Evolutionary conservation across 2,329 filamentous ascomycete genomes (phyloP).

Genomic region (Colletotrichum costaricense): DNA sequence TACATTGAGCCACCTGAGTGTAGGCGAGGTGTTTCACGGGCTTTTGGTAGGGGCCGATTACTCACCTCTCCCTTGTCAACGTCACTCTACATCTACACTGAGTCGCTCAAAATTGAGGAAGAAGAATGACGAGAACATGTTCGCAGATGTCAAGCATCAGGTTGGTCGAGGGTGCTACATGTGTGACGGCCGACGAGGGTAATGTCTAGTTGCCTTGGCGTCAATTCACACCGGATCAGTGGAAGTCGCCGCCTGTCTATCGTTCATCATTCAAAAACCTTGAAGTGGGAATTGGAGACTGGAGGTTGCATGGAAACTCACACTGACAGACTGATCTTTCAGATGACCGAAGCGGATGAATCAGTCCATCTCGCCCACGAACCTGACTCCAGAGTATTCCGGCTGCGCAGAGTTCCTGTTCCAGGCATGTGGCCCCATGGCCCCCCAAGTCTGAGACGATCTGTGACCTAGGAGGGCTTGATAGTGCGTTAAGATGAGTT

Average conservation of each 20-base stretch:
- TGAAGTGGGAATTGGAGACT: background rate
- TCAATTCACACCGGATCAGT: background rate
- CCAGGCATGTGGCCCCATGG: conserved; percentile 19
- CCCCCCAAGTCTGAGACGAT: conserved; percentile 13
- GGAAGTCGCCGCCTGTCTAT: background rate
- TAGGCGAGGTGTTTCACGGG: background rate
- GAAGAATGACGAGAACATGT: background rate
- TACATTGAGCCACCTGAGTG: background rate
- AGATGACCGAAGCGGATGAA: conserved; percentile 19
- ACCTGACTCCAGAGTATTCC: conserved; percentile 18
- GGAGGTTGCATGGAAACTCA: background rate
- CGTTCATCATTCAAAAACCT: background rate
- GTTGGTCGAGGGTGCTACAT: background rate
- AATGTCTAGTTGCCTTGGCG: background rate
- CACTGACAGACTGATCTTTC: conserved; percentile 8
- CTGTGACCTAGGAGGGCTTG: background rate
- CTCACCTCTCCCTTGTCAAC: background rate
- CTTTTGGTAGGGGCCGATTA: background rate
- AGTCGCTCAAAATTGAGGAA: background rate
- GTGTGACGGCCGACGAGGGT: background rate
- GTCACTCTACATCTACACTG: too few species aligned
- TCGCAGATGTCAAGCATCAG: background rate
- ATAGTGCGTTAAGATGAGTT: background rate
- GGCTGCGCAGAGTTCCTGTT: conserved; percentile 33
- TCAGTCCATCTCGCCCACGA: background rate